Conservation (phyloP, 495 filamentous ascomycete species). For the Aspergillus avenaceus region DNA sequence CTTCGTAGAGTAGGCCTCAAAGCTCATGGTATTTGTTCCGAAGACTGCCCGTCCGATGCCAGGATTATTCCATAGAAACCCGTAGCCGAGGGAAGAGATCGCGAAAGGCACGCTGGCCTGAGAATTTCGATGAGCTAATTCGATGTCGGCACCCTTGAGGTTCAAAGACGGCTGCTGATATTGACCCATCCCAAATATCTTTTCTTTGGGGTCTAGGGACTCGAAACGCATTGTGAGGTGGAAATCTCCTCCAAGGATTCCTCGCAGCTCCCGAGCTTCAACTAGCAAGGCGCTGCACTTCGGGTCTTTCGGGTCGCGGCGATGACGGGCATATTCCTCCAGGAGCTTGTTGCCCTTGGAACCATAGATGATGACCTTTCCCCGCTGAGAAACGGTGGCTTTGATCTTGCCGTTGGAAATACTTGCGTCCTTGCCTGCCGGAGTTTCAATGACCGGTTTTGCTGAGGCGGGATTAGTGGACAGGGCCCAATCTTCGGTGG, state of each 20-base stretch:
- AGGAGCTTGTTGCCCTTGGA: slow-evolving; percentile 38
- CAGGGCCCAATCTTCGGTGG: slow-evolving; percentile 52
- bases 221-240: slow-evolving; percentile 52
- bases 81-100: slow-evolving; percentile 51
- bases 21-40: slow-evolving; percentile 54
- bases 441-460: slow-evolving; percentile 20
- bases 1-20: slow-evolving; percentile 51
- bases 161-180: slow-evolving; percentile 56
- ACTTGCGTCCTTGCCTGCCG: slow-evolving; percentile 27
- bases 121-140: slow-evolving; percentile 58
- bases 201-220: slow-evolving; percentile 45
- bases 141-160: slow-evolving; percentile 53
- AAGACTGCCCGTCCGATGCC: slow-evolving; percentile 52
- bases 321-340: slow-evolving; percentile 54
- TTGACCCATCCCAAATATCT: slow-evolving; percentile 60
- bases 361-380: slow-evolving; percentile 50
- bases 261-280: slow-evolving; percentile 52
- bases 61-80: slow-evolving; percentile 58
- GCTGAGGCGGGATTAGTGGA: slow-evolving; percentile 16
- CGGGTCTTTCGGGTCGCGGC: slow-evolving; percentile 46
- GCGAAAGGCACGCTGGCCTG: slow-evolving; percentile 57
- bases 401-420: slow-evolving; percentile 50
- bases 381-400: slow-evolving; percentile 40
- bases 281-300: slow-evolving; percentile 52
- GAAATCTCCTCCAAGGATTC: slow-evolving; percentile 47